A percentile compares a stretch with the other conserved stretches of the same genome.
Evolutionary conservation across 2,329 filamentous ascomycete genomes (phyloP).

Genomic region (Cladophialophora chaetospira): DNA sequence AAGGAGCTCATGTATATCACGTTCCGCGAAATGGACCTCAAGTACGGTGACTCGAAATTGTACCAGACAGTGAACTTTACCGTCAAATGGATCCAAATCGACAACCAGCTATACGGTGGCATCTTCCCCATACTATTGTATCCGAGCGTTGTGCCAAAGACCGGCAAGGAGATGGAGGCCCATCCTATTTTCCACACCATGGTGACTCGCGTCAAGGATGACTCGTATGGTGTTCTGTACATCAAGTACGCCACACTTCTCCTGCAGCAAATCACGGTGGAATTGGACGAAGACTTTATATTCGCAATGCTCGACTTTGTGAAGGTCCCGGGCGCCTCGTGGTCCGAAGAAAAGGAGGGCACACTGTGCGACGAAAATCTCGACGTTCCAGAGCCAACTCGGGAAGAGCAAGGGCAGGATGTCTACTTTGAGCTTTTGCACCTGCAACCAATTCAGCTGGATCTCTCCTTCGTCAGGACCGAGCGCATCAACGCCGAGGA

Average conservation of each 20-base stretch:
- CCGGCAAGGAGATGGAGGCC: slow-evolving; percentile 90
- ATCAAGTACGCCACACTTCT: slow-evolving; percentile 96
- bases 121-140: slow-evolving; percentile 98
- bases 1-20: slow-evolving; percentile 93
- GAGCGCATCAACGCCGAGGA: slow-evolving; percentile 96
- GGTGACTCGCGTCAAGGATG: slow-evolving; percentile 93
- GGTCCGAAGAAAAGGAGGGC: slow-evolving; percentile 80
- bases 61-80: slow-evolving; percentile 90
- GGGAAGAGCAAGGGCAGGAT: slow-evolving; percentile 82
- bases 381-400: slow-evolving; percentile 87
- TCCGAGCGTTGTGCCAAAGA: slow-evolving; percentile 96
- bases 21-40: slow-evolving; percentile 84
- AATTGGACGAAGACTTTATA: slow-evolving; percentile 97
- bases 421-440: slow-evolving; percentile 98
- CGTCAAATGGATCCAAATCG: slow-evolving; percentile 98
- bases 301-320: slow-evolving; percentile 94
- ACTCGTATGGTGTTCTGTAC: slow-evolving; percentile 95
- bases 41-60: slow-evolving; percentile 87
- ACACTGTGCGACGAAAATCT: slow-evolving; percentile 86
- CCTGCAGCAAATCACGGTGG: slow-evolving; percentile 95
- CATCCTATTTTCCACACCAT: slow-evolving; percentile 93
- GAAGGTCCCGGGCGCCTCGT: slow-evolving; percentile 86
- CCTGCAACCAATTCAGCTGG: slow-evolving; percentile 96
- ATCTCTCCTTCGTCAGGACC: slow-evolving; percentile 94
- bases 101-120: slow-evolving; percentile 97